Conservation (phyloP, 257 asterid species). For the Nicotiana obtusifolia region DNA sequence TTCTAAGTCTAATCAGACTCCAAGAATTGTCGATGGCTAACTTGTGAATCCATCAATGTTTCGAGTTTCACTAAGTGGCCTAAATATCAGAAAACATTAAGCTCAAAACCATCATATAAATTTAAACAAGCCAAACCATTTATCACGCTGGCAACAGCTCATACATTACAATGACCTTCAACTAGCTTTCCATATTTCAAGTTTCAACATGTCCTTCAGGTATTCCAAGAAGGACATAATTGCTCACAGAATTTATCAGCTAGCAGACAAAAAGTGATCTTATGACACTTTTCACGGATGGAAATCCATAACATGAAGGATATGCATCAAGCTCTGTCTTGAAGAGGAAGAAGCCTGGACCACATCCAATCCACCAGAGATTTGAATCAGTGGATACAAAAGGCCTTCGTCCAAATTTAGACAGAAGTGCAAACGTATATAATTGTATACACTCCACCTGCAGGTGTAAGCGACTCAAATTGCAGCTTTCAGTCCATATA, state of each 20-base stretch:
- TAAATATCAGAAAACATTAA: not conserved
- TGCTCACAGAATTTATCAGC: not conserved
- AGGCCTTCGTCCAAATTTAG: not conserved
- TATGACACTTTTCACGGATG: not conserved
- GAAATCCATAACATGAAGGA: not conserved
- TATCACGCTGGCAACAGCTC: not conserved
- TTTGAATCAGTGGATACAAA: not conserved
- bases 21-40: not conserved
- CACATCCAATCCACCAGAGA: not conserved
- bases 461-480: not conserved
- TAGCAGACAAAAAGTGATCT: not conserved
- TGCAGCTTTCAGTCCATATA: not conserved
- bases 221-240: not conserved
- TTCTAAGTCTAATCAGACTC: not conserved
- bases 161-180: not conserved
- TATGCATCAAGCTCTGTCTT: not conserved
- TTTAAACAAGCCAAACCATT: not conserved
- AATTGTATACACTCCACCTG: not conserved
- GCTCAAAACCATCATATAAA: not conserved
- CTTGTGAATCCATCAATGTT: not conserved
- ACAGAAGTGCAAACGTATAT: not conserved
- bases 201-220: slow-evolving; percentile 4
- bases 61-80: not conserved
- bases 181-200: not conserved
- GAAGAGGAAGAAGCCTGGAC: not conserved